These are phyloP conservation scores for Penicillium sp. DNA, from an alignment of 2,329 filamentous ascomycete genomes.

Conservation along the genomic window DNA sequence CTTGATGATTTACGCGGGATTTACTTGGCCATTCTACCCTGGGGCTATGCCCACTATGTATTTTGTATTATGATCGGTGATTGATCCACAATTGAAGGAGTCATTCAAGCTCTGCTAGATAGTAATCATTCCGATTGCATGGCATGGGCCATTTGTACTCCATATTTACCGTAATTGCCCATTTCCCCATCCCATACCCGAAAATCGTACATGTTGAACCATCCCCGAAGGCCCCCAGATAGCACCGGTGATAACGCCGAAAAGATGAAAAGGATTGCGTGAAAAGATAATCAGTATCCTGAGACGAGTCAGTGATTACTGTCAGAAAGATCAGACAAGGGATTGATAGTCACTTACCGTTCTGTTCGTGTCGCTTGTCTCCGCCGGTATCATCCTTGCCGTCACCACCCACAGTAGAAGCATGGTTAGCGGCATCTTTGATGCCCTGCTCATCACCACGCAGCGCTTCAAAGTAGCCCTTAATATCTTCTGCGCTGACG, in stretches of 20 bases:
- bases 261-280: background rate
- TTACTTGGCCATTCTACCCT: background rate
- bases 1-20: background rate
- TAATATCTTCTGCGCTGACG: slow-evolving; percentile 93
- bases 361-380: slow-evolving; percentile 46
- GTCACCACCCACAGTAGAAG: slow-evolving; percentile 37
- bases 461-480: slow-evolving; percentile 90
- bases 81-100: background rate
- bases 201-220: background rate
- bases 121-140: background rate
- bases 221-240: background rate
- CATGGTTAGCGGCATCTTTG: slow-evolving; percentile 57
- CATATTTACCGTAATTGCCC: background rate
- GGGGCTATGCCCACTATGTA: background rate
- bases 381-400: slow-evolving; percentile 26
- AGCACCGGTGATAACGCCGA: background rate
- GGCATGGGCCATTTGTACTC: background rate
- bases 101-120: background rate
- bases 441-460: slow-evolving; percentile 80
- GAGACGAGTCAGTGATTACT: background rate
- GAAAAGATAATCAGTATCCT: slow-evolving; percentile 11
- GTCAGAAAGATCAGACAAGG: background rate
- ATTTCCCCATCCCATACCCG: background rate
- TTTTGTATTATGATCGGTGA: background rate
- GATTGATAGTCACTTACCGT: slow-evolving; percentile 35